Percentiles rank a stretch among this genome's conserved stretches.
Evolutionary conservation across 371 early-diverging fungal genomes (phyloP).

Genomic region (Nosema granulosis): DNA sequence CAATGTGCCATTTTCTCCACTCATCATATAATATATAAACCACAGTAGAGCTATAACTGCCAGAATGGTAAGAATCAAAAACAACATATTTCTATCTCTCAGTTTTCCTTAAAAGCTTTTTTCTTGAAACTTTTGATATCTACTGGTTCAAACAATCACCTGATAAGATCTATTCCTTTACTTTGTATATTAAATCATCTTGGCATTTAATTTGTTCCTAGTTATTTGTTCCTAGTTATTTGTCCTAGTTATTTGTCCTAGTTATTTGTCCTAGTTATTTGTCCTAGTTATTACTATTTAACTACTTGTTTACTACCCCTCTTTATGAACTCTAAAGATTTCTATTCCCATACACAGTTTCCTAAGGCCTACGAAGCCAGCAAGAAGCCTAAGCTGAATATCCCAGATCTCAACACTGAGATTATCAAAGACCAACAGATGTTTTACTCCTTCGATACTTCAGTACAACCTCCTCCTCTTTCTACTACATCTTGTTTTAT

Average conservation of each 20-base stretch:
- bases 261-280: not conserved
- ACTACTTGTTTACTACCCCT: not conserved
- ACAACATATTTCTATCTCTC: no score
- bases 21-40: no score
- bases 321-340: slow-evolving; percentile 33
- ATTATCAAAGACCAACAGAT: slow-evolving; percentile 33
- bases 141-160: no score
- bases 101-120: no score
- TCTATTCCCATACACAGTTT: slow-evolving; percentile 14
- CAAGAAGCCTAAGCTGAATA: slow-evolving; percentile 38
- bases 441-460: slow-evolving; percentile 32
- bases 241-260: not conserved
- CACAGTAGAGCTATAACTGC: no score
- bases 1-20: no score
- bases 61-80: no score
- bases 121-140: no score
- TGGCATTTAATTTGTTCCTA: not conserved
- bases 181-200: no score
- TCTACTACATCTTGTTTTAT: slow-evolving; percentile 55
- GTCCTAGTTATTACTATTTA: not conserved
- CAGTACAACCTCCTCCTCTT: slow-evolving; percentile 39
- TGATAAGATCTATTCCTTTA: no score
- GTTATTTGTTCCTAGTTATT: not conserved
- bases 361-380: slow-evolving; percentile 35
- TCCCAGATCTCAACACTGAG: slow-evolving; percentile 37